Percentiles rank a stretch among this genome's conserved stretches.
These are phyloP conservation scores for Hibiscus tridactylites DNA, from an alignment of 345 rosid genomes.

Conservation along the genomic window DNA sequence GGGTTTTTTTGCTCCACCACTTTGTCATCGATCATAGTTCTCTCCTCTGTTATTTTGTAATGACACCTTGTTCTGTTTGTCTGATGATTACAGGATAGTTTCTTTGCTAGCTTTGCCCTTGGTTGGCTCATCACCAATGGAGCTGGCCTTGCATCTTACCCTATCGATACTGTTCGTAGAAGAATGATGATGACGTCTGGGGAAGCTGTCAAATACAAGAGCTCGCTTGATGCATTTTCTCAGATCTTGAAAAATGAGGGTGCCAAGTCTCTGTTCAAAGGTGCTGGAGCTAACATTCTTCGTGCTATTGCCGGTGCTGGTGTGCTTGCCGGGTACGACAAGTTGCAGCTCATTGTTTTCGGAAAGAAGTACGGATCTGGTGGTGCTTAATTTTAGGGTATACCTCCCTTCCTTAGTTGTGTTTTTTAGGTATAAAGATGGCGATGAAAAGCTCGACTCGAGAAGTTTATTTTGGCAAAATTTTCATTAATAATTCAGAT, in stretches of 20 bases:
- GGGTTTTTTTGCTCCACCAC: background rate
- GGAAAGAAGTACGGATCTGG: constrained; percentile 90
- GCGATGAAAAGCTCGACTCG: constrained; percentile 40
- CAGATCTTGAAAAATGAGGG: constrained; percentile 82
- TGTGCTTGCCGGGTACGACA: constrained; percentile 71
- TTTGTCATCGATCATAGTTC: background rate
- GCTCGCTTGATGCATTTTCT: constrained; percentile 59
- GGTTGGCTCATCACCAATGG: constrained; percentile 90
- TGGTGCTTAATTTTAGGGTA: constrained; percentile 30
- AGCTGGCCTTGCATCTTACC: constrained; percentile 84
- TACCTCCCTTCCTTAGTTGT: background rate
- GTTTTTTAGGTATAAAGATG: constrained; percentile 30
- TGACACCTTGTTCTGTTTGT: background rate
- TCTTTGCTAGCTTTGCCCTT: constrained; percentile 75
- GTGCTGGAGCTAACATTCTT: constrained; percentile 90
- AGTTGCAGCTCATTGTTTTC: constrained; percentile 67
- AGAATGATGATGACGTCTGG: constrained; percentile 99
- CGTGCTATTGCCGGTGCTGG: constrained; percentile 38
- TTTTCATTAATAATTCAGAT: too few species aligned
- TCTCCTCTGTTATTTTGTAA: too few species aligned
- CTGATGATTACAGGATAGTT: constrained; percentile 57
- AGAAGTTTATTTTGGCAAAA: too few species aligned
- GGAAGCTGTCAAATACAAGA: constrained; percentile 82
- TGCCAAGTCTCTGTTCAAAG: constrained; percentile 74
- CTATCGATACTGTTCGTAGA: constrained; percentile 84